These are phyloP conservation scores for Afroboletus lepidellus DNA, from an alignment of 1,284 basidiomycete species.

Conservation along the genomic window DNA sequence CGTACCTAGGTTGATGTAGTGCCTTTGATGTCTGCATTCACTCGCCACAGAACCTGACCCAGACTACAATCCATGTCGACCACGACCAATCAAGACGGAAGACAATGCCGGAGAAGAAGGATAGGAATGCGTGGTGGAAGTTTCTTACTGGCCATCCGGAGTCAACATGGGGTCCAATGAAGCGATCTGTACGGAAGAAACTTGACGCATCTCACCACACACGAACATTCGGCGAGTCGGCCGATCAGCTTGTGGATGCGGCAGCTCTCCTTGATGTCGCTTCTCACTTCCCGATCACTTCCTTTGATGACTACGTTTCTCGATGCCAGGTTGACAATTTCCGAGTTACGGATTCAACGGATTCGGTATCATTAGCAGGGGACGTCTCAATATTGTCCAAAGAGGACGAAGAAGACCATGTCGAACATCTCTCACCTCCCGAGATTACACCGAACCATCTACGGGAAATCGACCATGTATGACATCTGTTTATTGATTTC, in stretches of 20 bases:
- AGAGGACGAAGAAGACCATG: neutral
- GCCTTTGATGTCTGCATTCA: conserved; percentile 7
- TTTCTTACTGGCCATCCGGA: conserved; percentile 68
- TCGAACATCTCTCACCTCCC: conserved; percentile 12
- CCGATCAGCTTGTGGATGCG: conserved; percentile 8
- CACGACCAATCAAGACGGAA: conserved; percentile 33
- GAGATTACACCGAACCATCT: conserved; percentile 50
- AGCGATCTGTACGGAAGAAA: conserved; percentile 27
- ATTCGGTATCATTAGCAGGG: neutral
- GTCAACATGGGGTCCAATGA: conserved; percentile 55
- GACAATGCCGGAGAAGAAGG: conserved; percentile 63
- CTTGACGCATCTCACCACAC: conserved; percentile 27
- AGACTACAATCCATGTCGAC: conserved; percentile 55
- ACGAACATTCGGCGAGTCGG: conserved; percentile 38
- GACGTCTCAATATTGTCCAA: neutral
- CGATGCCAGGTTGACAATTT: neutral
- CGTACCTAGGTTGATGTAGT: neutral
- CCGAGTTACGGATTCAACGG: neutral
- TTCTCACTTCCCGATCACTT: neutral
- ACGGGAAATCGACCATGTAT: conserved; percentile 63
- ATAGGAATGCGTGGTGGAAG: conserved; percentile 76
- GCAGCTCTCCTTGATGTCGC: conserved; percentile 1
- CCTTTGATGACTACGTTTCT: neutral
- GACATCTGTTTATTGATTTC: conserved; percentile 12
- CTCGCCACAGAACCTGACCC: conserved; percentile 54